Evolutionary conservation across 805 yeast genomes (phyloP), one percentile per base, ranked within the genome.

Genomic region (Torulaspora quercuum): DNA sequence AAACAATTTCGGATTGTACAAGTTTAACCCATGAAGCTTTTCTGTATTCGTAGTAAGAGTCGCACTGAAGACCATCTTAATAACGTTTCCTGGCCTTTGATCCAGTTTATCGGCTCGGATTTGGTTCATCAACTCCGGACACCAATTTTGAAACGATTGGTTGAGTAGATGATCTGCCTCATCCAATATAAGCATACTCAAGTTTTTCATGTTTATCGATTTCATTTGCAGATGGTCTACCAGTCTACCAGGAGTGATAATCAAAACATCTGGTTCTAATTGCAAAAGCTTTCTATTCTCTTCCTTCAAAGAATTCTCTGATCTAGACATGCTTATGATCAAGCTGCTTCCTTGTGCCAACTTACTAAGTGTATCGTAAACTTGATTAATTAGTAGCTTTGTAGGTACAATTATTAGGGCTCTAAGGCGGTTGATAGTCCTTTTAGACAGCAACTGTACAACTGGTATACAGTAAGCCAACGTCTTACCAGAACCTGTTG

Each of bases 401-500:
- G 99, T 92, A 7, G 99, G 99, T 1, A 90, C 86, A 14, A 92
- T 57, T 1, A 92, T 68, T 3, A 92, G 67, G 24, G 92, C 89
- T 34, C 95, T 64, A 3, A 85, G 59, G 35, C 78, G 67, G 2
- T 94, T 89, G 2, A 87, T 87, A 1, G 73, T 65, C 39, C 95
- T 71, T 6, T 64, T 60, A 10, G 69, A 64, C 35, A 90, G 66
- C 2, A 77, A 64, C 43, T 89, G 88, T 2, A 92, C 69, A 6
- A 92, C 72, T 1, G 98, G 97, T 2, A 90, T 70, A 33, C 78
- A 70, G 53, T 90, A 90, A 2, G 96, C 94, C 37, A 92, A 66
- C 0, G 98, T 90, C 57, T 90, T 90, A 52, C 98, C 98, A 0
- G 95, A 83, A 27, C 98, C 98, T 0, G 98, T 90, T 7, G 94